Evolutionary conservation across 2,329 filamentous ascomycete genomes (phyloP).

Genomic region (Aotearoamyces nothofagi): DNA sequence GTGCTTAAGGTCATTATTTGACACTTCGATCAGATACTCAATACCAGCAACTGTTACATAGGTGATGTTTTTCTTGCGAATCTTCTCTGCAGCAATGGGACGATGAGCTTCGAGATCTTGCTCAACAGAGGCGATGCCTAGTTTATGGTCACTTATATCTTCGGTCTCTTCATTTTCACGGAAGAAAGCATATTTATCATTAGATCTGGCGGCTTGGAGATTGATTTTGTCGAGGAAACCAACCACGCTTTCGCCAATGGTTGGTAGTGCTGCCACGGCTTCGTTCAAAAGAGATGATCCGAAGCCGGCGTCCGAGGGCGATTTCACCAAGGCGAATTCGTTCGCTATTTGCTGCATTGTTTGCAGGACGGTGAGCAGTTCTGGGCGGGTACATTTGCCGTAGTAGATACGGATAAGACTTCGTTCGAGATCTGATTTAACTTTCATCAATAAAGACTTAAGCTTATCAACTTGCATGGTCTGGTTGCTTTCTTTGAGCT

Average conservation of each 20-base stretch:
- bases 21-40: conserved; percentile 86
- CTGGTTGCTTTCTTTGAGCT: conserved; percentile 57
- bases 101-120: conserved; percentile 73
- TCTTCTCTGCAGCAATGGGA: conserved; percentile 49
- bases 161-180: conserved; percentile 77
- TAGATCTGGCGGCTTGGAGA: conserved; percentile 60
- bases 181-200: conserved; percentile 94
- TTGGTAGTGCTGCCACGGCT: conserved; percentile 61
- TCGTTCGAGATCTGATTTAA: conserved; percentile 76
- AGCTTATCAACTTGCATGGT: conserved; percentile 58
- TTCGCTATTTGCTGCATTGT: conserved; percentile 68
- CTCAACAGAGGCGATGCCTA: conserved; percentile 84
- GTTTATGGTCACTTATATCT: conserved; percentile 73
- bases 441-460: conserved; percentile 52
- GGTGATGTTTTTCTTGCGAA: conserved; percentile 55
- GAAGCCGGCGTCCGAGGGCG: conserved; percentile 56
- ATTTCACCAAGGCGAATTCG: conserved; percentile 56
- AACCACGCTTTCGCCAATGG: conserved; percentile 58
- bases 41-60: conserved; percentile 82
- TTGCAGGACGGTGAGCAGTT: conserved; percentile 74
- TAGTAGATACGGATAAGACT: conserved; percentile 94
- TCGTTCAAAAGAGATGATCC: conserved; percentile 51
- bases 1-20: conserved; percentile 66
- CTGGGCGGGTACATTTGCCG: conserved; percentile 81
- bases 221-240: conserved; percentile 77